Percentiles rank a stretch among this genome's conserved stretches.
phyloP scores from a whole-genome alignment of 108 stramenopile species.

The Nitzschia palea region DNA sequence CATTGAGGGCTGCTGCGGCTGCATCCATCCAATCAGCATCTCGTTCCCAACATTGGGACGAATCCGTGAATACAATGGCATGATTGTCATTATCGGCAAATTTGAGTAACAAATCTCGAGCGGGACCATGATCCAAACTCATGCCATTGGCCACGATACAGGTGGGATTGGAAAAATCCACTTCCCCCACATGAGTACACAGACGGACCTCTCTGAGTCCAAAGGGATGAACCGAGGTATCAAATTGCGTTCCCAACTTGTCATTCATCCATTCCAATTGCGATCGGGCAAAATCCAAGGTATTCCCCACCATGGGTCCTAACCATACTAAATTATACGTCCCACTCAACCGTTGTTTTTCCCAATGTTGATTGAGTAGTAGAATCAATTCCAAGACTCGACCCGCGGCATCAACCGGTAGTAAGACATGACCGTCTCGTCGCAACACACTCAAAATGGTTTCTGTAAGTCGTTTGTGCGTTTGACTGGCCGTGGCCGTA shows the following conservation, averaged over 20 bases:
- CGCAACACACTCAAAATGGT: constrained; percentile 74
- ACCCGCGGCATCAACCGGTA: constrained; percentile 89
- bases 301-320: constrained; percentile 84
- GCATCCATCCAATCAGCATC: constrained; percentile 1
- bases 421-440: constrained; percentile 90
- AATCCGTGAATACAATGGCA: constrained; percentile 81
- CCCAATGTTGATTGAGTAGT: constrained; percentile 84
- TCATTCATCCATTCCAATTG: constrained; percentile 90
- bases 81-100: constrained; percentile 84
- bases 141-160: constrained; percentile 76
- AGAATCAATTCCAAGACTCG: constrained; percentile 87
- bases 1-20: not conserved
- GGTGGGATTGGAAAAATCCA: constrained; percentile 58
- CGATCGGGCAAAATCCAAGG: constrained; percentile 81
- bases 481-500: constrained; percentile 51
- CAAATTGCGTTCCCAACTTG: constrained; percentile 38
- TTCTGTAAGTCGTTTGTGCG: constrained; percentile 63
- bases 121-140: constrained; percentile 78
- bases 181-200: constrained; percentile 53
- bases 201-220: constrained; percentile 52
- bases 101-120: constrained; percentile 73
- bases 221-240: constrained; percentile 47
- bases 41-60: constrained; percentile 43
- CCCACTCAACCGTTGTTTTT: constrained; percentile 58
- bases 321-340: constrained; percentile 89